Conservation (phyloP, 768 basidiomycete species). For the Polyporus arcularius region DNA sequence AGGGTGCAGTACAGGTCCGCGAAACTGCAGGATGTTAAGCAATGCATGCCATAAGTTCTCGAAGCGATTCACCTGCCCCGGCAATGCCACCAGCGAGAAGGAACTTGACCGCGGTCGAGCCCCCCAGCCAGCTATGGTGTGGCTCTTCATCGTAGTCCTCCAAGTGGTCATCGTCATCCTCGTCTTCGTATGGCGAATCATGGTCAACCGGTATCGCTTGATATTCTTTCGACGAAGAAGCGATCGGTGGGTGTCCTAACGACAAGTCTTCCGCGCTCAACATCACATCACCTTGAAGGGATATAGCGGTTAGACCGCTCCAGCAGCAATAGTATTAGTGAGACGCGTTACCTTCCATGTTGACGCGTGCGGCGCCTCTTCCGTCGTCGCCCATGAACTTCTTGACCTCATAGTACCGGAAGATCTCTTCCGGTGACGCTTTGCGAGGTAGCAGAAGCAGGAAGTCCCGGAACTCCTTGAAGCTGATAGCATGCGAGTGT, state of each 20-base stretch:
- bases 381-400: slow-evolving; percentile 74
- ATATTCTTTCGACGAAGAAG: slow-evolving; percentile 7
- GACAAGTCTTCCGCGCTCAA: slow-evolving; percentile 77
- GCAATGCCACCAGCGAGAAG: slow-evolving; percentile 93
- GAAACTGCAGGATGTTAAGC: slow-evolving; percentile 60
- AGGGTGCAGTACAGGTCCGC: slow-evolving; percentile 94
- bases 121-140: slow-evolving; percentile 61
- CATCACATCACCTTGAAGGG: slow-evolving; percentile 66
- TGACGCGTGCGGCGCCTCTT: slow-evolving; percentile 75
- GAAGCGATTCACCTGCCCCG: slow-evolving; percentile 71
- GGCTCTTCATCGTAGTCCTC: slow-evolving; percentile 56
- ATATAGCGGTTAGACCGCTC: slow-evolving; percentile 7
- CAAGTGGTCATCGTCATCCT: slow-evolving; percentile 37
- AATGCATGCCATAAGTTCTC: slow-evolving; percentile 3
- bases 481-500: slow-evolving; percentile 69
- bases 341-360: slow-evolving; percentile 77
- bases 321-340: no score
- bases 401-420: slow-evolving; percentile 73
- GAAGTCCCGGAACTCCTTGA: slow-evolving; percentile 88
- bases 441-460: slow-evolving; percentile 83
- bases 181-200: slow-evolving; percentile 28
- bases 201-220: slow-evolving; percentile 26
- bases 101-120: slow-evolving; percentile 80
- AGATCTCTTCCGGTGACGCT: slow-evolving; percentile 83
- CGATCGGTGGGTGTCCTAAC: slow-evolving; percentile 10